Evolutionary conservation across 2,329 filamentous ascomycete genomes (phyloP), one percentile per base, ranked within the genome.

Genomic region (Emmonsiellopsis sp.): DNA sequence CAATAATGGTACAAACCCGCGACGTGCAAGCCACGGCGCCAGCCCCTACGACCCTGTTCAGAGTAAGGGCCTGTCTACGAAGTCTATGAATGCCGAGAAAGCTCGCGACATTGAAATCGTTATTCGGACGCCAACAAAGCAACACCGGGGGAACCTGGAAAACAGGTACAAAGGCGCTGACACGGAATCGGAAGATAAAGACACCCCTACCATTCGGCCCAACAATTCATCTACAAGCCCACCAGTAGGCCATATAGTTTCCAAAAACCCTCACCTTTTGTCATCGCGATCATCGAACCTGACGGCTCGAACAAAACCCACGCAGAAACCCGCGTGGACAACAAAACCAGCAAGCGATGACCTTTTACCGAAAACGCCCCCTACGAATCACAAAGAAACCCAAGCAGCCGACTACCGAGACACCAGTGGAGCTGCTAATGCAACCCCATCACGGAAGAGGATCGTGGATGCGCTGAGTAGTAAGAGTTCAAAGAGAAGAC

Each of bases 391-490:
- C 11, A 42, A 14, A 13, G 34, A 17, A 21, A 40, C 7, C 5
- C 14, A 7, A 21, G 37, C 21, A 11, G 13, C 13, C 9, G 9
- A 36, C 32, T 11, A 17, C 45, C 43, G 43, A 37, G 17, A 34
- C 33, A 42, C 32, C 27, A 11, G 14, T 8, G n/a, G 5, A 31
- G 11, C 17, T 31, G 27, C 27, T 33, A 49, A 40, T 54, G 49
- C 49, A 33, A 62, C 61, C n/a, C 59, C 60, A 17, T 56, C 57
- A 11, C 65, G 69, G 40, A 67, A 58, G 53, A 65, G 69, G 50
- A 53, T 71, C 36, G 61, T 71, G 34, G 68, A 72, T 56, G 65
- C 65, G 10, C 52, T 71, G 33, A 54, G 52, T 8, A 34, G 31
- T 17, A 17, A 17, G 7, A 53, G 34, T 6, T 14, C 39, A 6